Base-by-base conservation (phyloP, 2,329 filamentous ascomycete genomes). In the Fonsecaea erecta region DNA sequence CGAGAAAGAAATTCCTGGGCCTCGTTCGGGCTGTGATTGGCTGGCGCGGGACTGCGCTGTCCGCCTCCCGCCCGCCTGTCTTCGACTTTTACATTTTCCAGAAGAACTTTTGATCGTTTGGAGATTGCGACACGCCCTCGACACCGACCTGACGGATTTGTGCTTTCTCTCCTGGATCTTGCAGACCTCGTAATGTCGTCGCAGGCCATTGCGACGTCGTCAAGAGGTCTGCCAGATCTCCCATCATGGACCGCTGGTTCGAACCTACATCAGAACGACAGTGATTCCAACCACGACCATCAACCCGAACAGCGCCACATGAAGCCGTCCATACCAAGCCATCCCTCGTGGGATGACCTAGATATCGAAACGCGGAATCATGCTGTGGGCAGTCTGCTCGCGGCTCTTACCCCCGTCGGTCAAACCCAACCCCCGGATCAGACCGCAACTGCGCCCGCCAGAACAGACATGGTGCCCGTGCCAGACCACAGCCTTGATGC, bases 141-240 rank as follows among this genome's bases (percentile, higher is more conserved):
- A 52, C 51, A 32, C 28, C 43, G 18, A 18, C 24, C 24, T 53
- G 30, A 60, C 57, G 53, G 43, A 43, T 37, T 40, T 55, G 63
- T 61, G 40, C 65, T 53, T 59, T 57, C 51, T 55, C 35, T 37
- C 16, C 40, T 52, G 64, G 63, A 53, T 60, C 57, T 67, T 62
- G 70, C 69, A 68, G 70, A 67, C 70, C 70, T 71, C 68, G 57
- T 40, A 43, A 71, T 71, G 70, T 71, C 70, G 70, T 70, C 70
- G 65, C 68, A 68, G 53, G 58, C 66, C 46, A 57, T 71, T 58
- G 70, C 70, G 65, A 67, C 69, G 69, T 66, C 67, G 52, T 58
- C 67, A 64, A 70, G 66, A 70, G 70, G 70, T 70, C 70, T 71
- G 70, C 70, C 66, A 61, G 66, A 70, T 66, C 64, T 66, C 56